Base-by-base conservation (phyloP, 1,139 yeast species). In the Taiozyma sp. region DNA sequence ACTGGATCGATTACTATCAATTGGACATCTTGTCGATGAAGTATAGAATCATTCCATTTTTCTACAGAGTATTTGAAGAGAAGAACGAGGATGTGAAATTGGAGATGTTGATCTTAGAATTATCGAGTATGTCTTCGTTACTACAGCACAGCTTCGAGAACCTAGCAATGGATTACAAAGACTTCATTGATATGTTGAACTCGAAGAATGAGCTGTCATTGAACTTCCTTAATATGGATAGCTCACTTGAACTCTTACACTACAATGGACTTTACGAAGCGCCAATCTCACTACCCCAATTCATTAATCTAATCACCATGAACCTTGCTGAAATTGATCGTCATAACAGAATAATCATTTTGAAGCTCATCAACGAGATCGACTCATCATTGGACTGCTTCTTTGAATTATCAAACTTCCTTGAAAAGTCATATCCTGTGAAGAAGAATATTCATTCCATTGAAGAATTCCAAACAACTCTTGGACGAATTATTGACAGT, bases 321-420 rank as follows among this genome's bases (percentile, higher is more conserved):
- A 37, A 37, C 41, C 19, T 22, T 37, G 22, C 19, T 19, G 41
- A 37, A 37, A 37, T 37, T 3, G 14, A 7, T 11, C 41, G 13
- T 19, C 41, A 37, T 37, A 37, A 37, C 24, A 11, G 16, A 10
- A 19, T 19, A 10, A 7, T 37, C 24, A 37, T 19, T 2, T n/a
- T 37, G 22, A 37, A 37, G 9, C 41, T 19, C 13, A 26, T 53
- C 22, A 53, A 51, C 35, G 21, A 42, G 3, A 24, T 50, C 28
- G 45, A 48, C 14, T 29, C 43, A n/a, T 53, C 56, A 16, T 22
- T 49, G 16, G 48, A 47, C 19, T 24, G 35, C 9, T 51, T 53
- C 43, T 53, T 53, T 22, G 40, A 43, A 2, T 9, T 32, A n/a
- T 32, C 35, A 2, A 32, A 32, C 19, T n/a, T 13, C 14, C 16